Base-by-base conservation (phyloP, 129 eudicot genomes). In the Lactuca saligna region DNA sequence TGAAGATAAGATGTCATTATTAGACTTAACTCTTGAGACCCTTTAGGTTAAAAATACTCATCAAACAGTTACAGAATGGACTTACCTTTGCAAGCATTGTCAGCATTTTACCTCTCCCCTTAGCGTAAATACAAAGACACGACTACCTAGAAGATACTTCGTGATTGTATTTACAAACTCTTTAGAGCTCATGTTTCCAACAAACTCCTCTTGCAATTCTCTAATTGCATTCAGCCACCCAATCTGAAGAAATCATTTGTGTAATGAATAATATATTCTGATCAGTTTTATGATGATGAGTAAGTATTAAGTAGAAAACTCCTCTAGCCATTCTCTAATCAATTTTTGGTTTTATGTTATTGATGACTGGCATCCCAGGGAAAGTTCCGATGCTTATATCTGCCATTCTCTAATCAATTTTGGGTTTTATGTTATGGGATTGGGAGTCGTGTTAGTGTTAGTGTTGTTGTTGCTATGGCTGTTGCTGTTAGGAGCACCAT, bases 121-220 rank as follows among this genome's bases (percentile, higher is more conserved):
- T 34, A 97, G 98, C 8, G 98, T 89, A 83, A 93, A 93, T 37
- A 93, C 98, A 78, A 93, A 93, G 61, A 93, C 90, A 13, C 97
- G 92, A 48, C 97, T 93, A 54, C 98, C 98, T 46, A 93, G 61
- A 49, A 89, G 97, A 80, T 93, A 97, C 76, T 87, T 83, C 71
- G 98, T 93, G 78, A 93, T 75, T 56, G 95, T 87, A 73, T 93
- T 97, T 38, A 93, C 98, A 76, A 93, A 93, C 83, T 93, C 98
- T 81, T 93, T 87, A n/a, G 95, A 89, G 71, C 90, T 93, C 98
- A 93, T 93, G 80, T 89, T 89, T 35, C 98, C 98, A 74, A 93
- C 98, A 83, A 93, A 93, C 83, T 93, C 98, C 68, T 93, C 98
- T 69, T 93, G 98, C 98, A 97, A 93, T 75, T 93, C 98, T 78